A percentile compares a stretch with the other conserved stretches of the same genome.
phyloP scores from a whole-genome alignment of 441 rosid species.

The Populus hybrid region DNA sequence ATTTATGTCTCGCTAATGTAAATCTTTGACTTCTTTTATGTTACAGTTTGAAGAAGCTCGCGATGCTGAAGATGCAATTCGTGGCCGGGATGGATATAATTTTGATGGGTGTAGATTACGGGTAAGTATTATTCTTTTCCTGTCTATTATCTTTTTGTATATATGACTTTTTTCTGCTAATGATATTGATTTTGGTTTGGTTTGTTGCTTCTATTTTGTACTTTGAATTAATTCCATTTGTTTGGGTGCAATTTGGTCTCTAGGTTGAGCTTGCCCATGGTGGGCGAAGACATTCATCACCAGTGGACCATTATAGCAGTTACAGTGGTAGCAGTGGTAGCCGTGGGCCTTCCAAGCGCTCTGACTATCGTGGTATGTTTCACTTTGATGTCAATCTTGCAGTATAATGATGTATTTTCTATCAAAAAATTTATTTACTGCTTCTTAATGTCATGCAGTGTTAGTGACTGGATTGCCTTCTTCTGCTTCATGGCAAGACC shows the following conservation, averaged over 20 bases:
- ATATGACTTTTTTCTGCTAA: background rate
- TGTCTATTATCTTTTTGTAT: background rate
- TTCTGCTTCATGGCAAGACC: constrained; percentile 98
- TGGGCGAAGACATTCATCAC: constrained; percentile 67
- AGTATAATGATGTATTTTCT: background rate
- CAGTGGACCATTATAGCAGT: constrained; percentile 67
- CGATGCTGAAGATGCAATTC: constrained; percentile 93
- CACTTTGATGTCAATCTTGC: background rate
- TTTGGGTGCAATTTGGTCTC: background rate
- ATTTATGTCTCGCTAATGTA: background rate
- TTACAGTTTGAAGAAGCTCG: constrained; percentile 83
- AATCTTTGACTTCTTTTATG: constrained; percentile 4
- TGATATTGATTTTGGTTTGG: background rate
- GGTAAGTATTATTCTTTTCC: constrained; percentile 39
- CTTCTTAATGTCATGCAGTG: constrained; percentile 39
- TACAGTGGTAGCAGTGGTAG: constrained; percentile 56
- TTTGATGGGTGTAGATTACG: constrained; percentile 80
- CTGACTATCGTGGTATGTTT: constrained; percentile 84
- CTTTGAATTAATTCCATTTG: background rate
- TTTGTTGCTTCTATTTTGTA: background rate
- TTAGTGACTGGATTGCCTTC: constrained; percentile 85
- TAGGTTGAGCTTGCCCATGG: constrained; percentile 97
- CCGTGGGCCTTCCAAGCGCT: constrained; percentile 70
- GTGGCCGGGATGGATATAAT: constrained; percentile 85
- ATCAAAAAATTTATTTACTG: constrained; percentile 7